phyloP scores from a whole-genome alignment of 305 asterid species.

The Ajuga reptans region DNA sequence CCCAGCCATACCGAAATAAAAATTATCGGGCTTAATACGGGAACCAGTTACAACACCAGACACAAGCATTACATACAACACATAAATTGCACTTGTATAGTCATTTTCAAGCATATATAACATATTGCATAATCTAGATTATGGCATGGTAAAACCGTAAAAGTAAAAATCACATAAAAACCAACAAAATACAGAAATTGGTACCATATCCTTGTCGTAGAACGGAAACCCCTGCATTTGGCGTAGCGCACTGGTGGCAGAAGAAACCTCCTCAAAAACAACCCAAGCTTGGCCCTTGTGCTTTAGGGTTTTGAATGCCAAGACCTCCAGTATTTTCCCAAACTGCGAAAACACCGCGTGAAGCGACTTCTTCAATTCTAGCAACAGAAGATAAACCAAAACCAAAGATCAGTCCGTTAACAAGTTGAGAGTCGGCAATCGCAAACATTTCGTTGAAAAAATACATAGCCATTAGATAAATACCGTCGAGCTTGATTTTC shows the following conservation, averaged over 20 bases:
- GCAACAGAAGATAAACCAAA: neutral
- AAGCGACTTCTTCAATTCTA: constrained; percentile 87
- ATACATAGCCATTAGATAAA: neutral
- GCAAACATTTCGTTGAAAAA: neutral
- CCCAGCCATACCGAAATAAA: neutral
- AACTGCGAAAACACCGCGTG: constrained; percentile 92
- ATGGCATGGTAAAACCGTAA: neutral
- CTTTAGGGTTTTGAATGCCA: constrained; percentile 98
- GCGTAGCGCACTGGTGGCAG: constrained; percentile 73
- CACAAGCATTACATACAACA: neutral
- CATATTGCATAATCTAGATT: neutral
- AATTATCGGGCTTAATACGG: neutral
- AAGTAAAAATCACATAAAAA: neutral
- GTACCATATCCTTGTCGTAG: constrained; percentile 91
- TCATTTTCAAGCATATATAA: neutral
- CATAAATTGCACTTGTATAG: neutral
- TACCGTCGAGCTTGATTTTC: constrained; percentile 95
- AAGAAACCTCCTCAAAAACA: constrained; percentile 72
- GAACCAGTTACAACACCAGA: neutral
- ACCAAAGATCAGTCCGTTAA: neutral
- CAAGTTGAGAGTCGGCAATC: neutral
- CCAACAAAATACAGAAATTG: neutral
- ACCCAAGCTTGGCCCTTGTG: constrained; percentile 99
- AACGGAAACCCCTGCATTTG: constrained; percentile 97
- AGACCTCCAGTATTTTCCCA: constrained; percentile 83